Conservation (phyloP, 2,329 filamentous ascomycete genomes). For the Penicillium italicum region DNA sequence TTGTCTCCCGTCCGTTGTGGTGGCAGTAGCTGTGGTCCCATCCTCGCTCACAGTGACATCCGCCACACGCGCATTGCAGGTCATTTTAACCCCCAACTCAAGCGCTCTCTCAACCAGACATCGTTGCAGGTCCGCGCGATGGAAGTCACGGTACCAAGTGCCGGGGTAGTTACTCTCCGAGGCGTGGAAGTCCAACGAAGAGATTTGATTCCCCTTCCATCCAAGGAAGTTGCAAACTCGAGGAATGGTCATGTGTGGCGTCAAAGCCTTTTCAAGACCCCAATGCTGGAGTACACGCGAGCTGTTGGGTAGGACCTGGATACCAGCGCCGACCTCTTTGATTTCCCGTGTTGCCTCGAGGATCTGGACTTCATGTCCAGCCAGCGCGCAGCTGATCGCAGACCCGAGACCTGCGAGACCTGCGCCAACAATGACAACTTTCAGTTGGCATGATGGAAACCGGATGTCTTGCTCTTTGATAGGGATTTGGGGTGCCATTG, state of each 20-base stretch:
- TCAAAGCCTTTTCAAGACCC: slow-evolving; percentile 45
- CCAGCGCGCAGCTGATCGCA: slow-evolving; percentile 25
- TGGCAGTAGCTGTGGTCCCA: slow-evolving; percentile 36
- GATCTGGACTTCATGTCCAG: slow-evolving; percentile 25
- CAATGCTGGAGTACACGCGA: slow-evolving; percentile 40
- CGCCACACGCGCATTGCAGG: slow-evolving; percentile 45
- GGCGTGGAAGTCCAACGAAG: slow-evolving; percentile 48
- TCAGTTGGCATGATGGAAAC: slow-evolving; percentile 47
- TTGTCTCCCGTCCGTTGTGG: slow-evolving; percentile 25
- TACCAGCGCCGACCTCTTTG: slow-evolving; percentile 29
- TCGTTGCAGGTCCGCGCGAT: slow-evolving; percentile 52
- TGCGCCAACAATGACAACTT: slow-evolving; percentile 35
- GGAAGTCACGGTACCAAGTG: slow-evolving; percentile 52
- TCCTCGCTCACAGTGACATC: slow-evolving; percentile 38
- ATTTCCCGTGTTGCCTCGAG: slow-evolving; percentile 27
- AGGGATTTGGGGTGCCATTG: slow-evolving; percentile 48
- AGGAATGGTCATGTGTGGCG: slow-evolving; percentile 42
- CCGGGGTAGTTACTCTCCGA: slow-evolving; percentile 38
- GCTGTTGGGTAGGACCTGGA: slow-evolving; percentile 29
- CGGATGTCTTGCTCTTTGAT: slow-evolving; percentile 35
- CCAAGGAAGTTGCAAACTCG: slow-evolving; percentile 49
- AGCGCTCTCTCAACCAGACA: slow-evolving; percentile 47
- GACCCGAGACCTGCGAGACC: slow-evolving; percentile 28
- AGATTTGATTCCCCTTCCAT: slow-evolving; percentile 52
- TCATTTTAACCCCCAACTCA: slow-evolving; percentile 49